Evolutionary conservation across 768 basidiomycete species (phyloP).

Genomic region (Lepiota venenata): DNA sequence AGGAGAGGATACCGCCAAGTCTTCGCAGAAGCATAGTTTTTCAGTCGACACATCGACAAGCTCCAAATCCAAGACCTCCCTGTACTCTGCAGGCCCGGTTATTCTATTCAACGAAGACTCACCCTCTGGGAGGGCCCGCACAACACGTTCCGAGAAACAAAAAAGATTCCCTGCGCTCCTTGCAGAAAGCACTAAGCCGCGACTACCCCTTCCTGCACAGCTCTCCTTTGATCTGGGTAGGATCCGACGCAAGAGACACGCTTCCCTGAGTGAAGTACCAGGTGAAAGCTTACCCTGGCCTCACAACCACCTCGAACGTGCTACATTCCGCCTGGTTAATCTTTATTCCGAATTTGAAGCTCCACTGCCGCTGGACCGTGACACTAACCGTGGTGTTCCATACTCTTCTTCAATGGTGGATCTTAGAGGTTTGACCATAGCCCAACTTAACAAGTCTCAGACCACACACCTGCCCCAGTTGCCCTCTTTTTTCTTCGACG

Average conservation of each 20-base stretch:
- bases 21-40: neutral
- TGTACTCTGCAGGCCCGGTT: neutral
- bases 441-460: neutral
- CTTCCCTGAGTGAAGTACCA: neutral
- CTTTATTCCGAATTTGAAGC: constrained; percentile 2
- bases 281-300: constrained; percentile 7
- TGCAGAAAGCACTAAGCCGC: neutral
- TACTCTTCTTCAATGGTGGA: neutral
- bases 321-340: constrained; percentile 9
- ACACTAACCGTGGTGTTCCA: neutral
- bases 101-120: neutral
- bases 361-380: neutral
- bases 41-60: constrained; percentile 4
- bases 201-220: neutral
- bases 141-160: neutral
- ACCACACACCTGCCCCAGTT: neutral
- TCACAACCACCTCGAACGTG: constrained; percentile 7
- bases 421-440: neutral
- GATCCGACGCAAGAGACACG: neutral
- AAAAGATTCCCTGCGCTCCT: neutral
- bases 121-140: neutral
- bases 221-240: neutral
- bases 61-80: neutral
- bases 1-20: neutral
- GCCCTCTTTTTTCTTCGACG: neutral